These are phyloP conservation scores for Ophiostoma sp. DNA, from an alignment of 2,329 filamentous ascomycete species.

Conservation along the genomic window DNA sequence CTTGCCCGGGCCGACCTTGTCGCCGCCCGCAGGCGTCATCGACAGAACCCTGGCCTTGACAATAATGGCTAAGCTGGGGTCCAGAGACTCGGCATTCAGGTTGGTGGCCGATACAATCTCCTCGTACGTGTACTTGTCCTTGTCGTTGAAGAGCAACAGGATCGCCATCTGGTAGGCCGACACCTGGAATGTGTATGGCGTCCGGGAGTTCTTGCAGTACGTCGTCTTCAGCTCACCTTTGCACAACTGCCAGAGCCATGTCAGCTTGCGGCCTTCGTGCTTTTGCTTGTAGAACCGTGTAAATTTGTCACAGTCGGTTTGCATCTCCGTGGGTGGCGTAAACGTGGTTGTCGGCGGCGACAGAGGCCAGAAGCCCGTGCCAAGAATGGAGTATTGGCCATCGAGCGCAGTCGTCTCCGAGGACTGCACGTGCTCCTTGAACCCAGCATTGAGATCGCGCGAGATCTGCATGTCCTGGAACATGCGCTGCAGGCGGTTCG, in stretches of 20 bases:
- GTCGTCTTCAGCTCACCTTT: conserved; percentile 95
- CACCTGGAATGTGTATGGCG: conserved; percentile 93
- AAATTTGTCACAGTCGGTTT: conserved; percentile 84
- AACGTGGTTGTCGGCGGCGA: conserved; percentile 83
- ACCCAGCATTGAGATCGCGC: conserved; percentile 88
- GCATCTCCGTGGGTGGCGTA: conserved; percentile 76
- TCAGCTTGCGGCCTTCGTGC: conserved; percentile 92
- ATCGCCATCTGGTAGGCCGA: conserved; percentile 98
- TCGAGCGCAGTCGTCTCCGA: conserved; percentile 69
- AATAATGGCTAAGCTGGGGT: conserved; percentile 79
- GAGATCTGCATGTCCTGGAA: conserved; percentile 99
- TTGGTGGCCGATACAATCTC: conserved; percentile 80
- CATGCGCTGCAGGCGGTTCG: conserved; percentile 98
- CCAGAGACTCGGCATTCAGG: conserved; percentile 73
- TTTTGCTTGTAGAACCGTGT: conserved; percentile 90
- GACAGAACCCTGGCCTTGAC: conserved; percentile 88
- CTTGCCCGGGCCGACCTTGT: conserved; percentile 72
- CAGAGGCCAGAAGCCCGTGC: conserved; percentile 96
- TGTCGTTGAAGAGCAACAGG: conserved; percentile 88
- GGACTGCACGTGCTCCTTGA: conserved; percentile 69
- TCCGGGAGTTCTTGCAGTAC: conserved; percentile 84
- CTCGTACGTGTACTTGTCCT: conserved; percentile 76
- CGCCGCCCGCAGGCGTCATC: conserved; percentile 59
- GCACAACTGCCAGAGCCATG: conserved; percentile 97
- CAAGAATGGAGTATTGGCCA: conserved; percentile 85